Conservation (phyloP, 495 filamentous ascomycete genomes). For the Neohortaea acidophila region DNA sequence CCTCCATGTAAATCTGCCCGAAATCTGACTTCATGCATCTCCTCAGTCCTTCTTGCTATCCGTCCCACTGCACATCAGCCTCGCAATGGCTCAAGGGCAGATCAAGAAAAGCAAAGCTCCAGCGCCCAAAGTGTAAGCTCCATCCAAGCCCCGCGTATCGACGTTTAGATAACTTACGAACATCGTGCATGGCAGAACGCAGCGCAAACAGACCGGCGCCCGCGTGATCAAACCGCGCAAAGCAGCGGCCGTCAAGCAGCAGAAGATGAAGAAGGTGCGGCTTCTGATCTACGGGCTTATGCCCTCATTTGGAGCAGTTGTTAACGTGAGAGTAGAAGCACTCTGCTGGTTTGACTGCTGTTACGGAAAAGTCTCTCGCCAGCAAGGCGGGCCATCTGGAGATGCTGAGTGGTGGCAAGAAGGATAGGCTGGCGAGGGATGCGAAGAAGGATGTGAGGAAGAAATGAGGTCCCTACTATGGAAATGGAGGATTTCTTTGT, state of each 20-base stretch:
- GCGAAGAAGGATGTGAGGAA: slow-evolving; percentile 6
- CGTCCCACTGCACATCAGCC: no score
- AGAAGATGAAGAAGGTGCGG: slow-evolving; percentile 48
- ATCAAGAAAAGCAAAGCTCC: slow-evolving; percentile 11
- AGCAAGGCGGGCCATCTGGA: slow-evolving; percentile 61
- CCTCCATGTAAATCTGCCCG: no score
- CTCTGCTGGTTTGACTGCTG: slow-evolving; percentile 43
- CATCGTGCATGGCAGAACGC: slow-evolving; percentile 3
- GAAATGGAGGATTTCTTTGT: no score
- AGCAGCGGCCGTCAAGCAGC: slow-evolving; percentile 38
- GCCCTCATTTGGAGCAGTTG: not conserved
- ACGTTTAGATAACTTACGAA: not conserved
- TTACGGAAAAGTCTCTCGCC: slow-evolving; percentile 52
- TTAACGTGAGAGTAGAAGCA: slow-evolving; percentile 37
- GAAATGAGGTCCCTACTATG: no score
- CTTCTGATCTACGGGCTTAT: not conserved
- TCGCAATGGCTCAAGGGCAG: slow-evolving; percentile 16
- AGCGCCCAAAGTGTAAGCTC: slow-evolving; percentile 9
- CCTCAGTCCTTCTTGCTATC: no score
- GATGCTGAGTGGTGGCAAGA: slow-evolving; percentile 50
- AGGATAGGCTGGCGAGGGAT: slow-evolving; percentile 30
- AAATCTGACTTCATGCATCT: no score
- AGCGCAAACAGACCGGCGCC: slow-evolving; percentile 34
- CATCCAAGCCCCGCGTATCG: no score
- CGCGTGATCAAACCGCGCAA: slow-evolving; percentile 58